Evolutionary conservation across 2,329 filamentous ascomycete genomes (phyloP), one percentile per base, ranked within the genome.

Genomic region (Alternaria consortialis): DNA sequence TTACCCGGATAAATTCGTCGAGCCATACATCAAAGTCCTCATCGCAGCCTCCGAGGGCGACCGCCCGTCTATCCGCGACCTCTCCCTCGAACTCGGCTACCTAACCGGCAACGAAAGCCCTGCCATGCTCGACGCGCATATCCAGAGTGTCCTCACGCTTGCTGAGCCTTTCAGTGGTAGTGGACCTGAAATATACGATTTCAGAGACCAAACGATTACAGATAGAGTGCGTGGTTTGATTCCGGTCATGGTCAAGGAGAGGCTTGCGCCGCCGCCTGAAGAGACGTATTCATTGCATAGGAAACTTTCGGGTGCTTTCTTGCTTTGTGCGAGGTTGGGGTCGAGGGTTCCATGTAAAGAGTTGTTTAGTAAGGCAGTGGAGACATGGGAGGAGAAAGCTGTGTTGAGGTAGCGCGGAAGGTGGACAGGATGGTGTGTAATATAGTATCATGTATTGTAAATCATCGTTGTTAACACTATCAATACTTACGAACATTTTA

Each of bases 231-330:
- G 94, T 72, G 86, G 84, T 4, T 85, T 97, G 54, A 98, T 99
- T 68, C 95, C 95, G 15, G 83, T 97, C 54, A 99, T 99, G 95
- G 85, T 99, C 47, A 87, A 88, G 58, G 95, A 99, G 83, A 83
- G 95, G 36, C 81, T 99, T 20, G 88, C 92, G 15, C 94, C 95
- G 25, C 95, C 96, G 25, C 95, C 95, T 0, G 96, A 99, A 81
- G 95, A 99, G 84, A 99, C 95, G 53, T 99, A 99, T 76, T 94
- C 91, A 76, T 80, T 99, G 72, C 95, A 99, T 80, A 87, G 95
- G 62, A 99, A 99, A 82, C 82, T 99, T 56, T 97, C 93, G 77
- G 95, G 95, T 0, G 96, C 95, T 0, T 99, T 99, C 76, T 80
- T 99, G 73, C 84, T 99, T 17, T 99, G 95, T 78, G 94, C 95